These are phyloP conservation scores for Plasmodium billcollinsi DNA, from an alignment of 169 alveolate genomes.

Conservation along the genomic window DNA sequence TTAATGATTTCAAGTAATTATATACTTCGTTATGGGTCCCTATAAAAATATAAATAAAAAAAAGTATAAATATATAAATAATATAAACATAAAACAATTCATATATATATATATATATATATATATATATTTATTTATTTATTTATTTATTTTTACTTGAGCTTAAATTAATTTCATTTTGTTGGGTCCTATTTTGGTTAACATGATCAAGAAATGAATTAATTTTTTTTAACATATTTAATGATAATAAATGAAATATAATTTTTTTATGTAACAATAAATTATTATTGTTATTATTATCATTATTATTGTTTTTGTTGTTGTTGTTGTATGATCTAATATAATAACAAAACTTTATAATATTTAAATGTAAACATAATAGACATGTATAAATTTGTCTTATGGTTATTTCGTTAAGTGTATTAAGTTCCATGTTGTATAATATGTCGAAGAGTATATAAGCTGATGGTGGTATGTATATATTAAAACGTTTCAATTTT, in stretches of 20 bases:
- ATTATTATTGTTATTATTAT: too few relatives aligned
- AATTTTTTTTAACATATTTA: slow-evolving; percentile 20
- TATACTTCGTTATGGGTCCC: slow-evolving; percentile 48
- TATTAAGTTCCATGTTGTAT: neutral
- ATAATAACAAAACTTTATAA: neutral
- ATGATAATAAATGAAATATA: slow-evolving; percentile 16
- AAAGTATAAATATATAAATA: too few relatives aligned
- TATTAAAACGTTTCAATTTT: neutral
- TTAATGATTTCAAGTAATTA: slow-evolving; percentile 5
- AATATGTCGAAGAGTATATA: neutral
- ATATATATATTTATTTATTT: neutral
- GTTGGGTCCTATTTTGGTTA: slow-evolving; percentile 15
- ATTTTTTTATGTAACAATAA: neutral
- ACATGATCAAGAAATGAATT: slow-evolving; percentile 24
- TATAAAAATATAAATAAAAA: neutral
- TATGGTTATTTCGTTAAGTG: neutral
- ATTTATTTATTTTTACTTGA: slow-evolving; percentile 13
- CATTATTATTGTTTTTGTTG: too few relatives aligned
- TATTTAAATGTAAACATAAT: slow-evolving; percentile 4
- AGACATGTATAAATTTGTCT: slow-evolving; percentile 5
- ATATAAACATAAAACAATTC: neutral
- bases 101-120: neutral
- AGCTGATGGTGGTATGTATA: neutral
- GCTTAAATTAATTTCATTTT: slow-evolving; percentile 32
- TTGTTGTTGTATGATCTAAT: too few relatives aligned